Base-by-base conservation (phyloP, 139 green algal genomes). In the Asterochloris erici region DNA sequence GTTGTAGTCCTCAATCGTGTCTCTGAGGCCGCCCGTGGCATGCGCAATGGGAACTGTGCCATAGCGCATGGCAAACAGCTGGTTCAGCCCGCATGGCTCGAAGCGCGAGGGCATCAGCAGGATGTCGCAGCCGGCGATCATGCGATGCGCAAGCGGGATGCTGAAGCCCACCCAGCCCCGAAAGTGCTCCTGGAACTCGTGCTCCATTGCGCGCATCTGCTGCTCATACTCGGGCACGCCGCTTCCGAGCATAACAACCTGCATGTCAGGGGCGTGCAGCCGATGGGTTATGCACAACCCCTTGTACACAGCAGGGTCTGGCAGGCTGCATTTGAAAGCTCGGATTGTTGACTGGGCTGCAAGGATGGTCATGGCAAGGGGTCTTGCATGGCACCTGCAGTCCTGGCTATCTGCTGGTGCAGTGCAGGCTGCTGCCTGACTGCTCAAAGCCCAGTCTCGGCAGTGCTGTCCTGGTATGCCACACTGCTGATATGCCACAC, bases 61-160 rank as follows among this genome's bases (percentile, higher is more conserved):
- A 82, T 98, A 98, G 23, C 85, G 84, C 84, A 90, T 90, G 63
- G 85, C 81, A 84, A 87, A 87, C 75, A 85, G 85, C 76, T 98
- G 95, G 78, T 95, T 98, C 15, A 98, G 88, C 2, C 95, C 95
- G 84, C 95, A 98, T 0, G 95, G 95, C 92, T 98, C 95, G 82
- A 98, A 98, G 61, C 93, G 89, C 14, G 88, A 94, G 15, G 95
- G 95, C 91, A 98, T 97, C 61, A 98, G 90, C 74, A 98, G 82
- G 15, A 96, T 93, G 90, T 98, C 95, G 63, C 86, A 91, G 16
- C 86, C 92, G 0, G 95, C 93, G 23, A 95, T 91, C 84, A 97
- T 96, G 63, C 90, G 88, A 87, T 98, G 95, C 15, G 92, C 90
- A 38, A 96, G 88, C 24, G 92, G 89, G 12, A 97, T 91, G 60